Base-by-base conservation (phyloP, 2,329 filamentous ascomycete genomes). In the Pseudopyricularia cyperi region DNA sequence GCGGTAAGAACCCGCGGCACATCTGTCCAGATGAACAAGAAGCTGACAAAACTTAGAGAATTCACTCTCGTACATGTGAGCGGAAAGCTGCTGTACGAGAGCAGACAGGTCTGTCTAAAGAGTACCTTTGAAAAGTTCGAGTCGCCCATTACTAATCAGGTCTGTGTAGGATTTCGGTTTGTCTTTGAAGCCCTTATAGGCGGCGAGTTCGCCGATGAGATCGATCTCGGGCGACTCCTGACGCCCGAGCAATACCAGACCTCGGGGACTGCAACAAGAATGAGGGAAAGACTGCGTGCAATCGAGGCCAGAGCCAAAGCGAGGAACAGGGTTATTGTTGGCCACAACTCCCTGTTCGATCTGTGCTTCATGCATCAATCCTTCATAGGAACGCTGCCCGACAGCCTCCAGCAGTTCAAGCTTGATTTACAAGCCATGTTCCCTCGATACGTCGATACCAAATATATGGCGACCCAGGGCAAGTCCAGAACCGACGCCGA, bases 381-480 rank as follows among this genome's bases (percentile, higher is more conserved):
- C 1, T 86, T 86, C 61, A 68, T 84, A 49, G 78, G 77, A 1
- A 56, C 65, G 1, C 65, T 85, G 2, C 82, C 82, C 0, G 63
- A 68, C 2, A 74, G 67, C 0, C 62, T 82, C 1, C 66, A 71
- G 3, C 73, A 74, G 22, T 86, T 85, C 58, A 66, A 71, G 37
- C 54, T 62, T 6, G 61, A 65, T 2, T 68, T 83, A 2, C 72
- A 80, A 56, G 58, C 63, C 1, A 57, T 77, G 3, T 70, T 73
- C 37, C 68, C 71, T 0, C 61, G 64, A 0, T 52, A 76, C 62
- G 51, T 85, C 80, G 34, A 95, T 77, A 33, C 88, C 83, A 39
- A 94, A 63, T 9, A 94, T 79, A 52, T 87, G 79, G 0, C 85
- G 82, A 51, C 86, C 82, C 0, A 86, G 76, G 7, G 83, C 79